These are phyloP conservation scores for Zygosaccharomyces sapae DNA, from an alignment of 1,139 yeast genomes.

Conservation along the genomic window DNA sequence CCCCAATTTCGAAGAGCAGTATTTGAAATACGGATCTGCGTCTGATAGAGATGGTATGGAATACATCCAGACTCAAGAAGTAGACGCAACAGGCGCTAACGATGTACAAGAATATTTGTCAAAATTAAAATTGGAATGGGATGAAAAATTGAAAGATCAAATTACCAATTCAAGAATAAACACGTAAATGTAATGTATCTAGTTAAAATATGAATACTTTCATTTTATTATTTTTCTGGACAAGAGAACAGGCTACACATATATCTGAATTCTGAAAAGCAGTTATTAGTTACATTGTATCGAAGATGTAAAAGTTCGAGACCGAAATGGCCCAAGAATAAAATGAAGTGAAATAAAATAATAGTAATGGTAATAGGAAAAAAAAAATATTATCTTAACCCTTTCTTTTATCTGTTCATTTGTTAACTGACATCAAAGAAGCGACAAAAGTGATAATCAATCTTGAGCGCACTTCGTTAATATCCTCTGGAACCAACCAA, in stretches of 20 bases:
- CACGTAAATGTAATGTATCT: conserved; percentile 9
- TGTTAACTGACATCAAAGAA: conserved; percentile 71
- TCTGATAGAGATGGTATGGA: conserved; percentile 61
- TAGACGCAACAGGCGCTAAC: conserved; percentile 60
- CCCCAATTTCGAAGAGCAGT: conserved; percentile 45
- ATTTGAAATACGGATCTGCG: conserved; percentile 71
- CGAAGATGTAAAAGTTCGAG: no score
- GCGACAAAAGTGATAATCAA: conserved; percentile 92
- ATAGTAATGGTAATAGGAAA: not conserved
- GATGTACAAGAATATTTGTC: conserved; percentile 63
- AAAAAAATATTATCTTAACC: not conserved
- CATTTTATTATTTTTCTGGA: not conserved
- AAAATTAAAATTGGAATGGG: conserved; percentile 57
- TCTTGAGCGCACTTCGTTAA: conserved; percentile 90
- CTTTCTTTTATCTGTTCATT: conserved; percentile 12
- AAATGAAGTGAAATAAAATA: not conserved
- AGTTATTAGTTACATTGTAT: conserved; percentile 7
- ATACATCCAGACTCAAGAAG: conserved; percentile 49
- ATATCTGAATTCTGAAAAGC: not conserved
- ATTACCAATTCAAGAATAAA: conserved; percentile 50
- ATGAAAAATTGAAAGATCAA: conserved; percentile 64
- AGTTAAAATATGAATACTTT: not conserved
- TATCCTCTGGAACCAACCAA: conserved; percentile 98
- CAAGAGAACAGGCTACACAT: conserved; percentile 2
- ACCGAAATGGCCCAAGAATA: no score